These are phyloP conservation scores for Puccinia horiana DNA, from an alignment of 1,284 basidiomycete genomes.

Conservation along the genomic window DNA sequence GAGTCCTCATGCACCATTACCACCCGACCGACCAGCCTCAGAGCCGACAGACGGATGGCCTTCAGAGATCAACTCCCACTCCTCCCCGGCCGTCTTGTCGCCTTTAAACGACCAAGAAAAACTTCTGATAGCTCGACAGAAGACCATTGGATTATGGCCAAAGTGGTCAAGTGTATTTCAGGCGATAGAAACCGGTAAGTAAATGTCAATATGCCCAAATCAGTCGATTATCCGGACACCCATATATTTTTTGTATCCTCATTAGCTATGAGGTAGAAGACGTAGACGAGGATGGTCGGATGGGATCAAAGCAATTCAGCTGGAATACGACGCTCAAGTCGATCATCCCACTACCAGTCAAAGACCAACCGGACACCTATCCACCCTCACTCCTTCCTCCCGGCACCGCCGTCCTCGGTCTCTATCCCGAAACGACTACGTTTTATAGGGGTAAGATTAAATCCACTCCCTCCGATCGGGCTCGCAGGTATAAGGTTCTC, in stretches of 20 bases:
- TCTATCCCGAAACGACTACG: conserved; percentile 63
- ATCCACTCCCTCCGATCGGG: conserved; percentile 50
- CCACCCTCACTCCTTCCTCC: conserved; percentile 59
- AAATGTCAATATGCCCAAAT: conserved; percentile 49
- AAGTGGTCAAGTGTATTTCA: conserved; percentile 58
- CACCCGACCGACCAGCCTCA: neutral
- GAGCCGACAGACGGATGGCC: conserved; percentile 44
- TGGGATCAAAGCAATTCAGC: conserved; percentile 51
- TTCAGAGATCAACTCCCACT: conserved; percentile 60
- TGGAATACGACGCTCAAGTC: conserved; percentile 61
- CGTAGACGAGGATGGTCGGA: conserved; percentile 52
- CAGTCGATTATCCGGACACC: conserved; percentile 55
- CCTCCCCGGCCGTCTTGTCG: conserved; percentile 59
- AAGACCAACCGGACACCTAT: conserved; percentile 57
- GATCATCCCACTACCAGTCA: conserved; percentile 62
- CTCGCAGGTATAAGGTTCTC: conserved; percentile 54
- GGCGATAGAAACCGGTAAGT: conserved; percentile 59
- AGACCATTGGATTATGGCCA: conserved; percentile 61
- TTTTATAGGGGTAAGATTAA: conserved; percentile 62
- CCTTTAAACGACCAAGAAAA: conserved; percentile 57
- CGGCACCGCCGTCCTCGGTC: conserved; percentile 60
- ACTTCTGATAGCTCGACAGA: conserved; percentile 34
- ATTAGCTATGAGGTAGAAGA: conserved; percentile 55
- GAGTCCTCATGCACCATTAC: neutral
- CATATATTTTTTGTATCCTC: conserved; percentile 37